phyloP scores from a whole-genome alignment of 2,329 filamentous ascomycete species.

The Diaporthe vaccinii region DNA sequence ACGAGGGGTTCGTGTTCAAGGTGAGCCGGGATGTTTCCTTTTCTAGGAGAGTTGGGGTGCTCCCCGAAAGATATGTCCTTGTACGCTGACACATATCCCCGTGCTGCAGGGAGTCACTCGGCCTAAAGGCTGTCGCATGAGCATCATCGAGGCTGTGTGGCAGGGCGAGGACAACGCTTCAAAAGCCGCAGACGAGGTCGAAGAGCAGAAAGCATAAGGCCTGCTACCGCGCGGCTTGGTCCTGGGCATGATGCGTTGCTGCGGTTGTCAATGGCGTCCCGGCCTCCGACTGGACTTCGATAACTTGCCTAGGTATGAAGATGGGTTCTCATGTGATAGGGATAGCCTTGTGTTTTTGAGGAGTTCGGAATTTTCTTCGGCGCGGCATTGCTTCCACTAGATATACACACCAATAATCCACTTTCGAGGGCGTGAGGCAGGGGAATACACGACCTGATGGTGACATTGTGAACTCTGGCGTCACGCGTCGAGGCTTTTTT shows the following conservation, averaged over 20 bases:
- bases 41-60: too few relatives aligned
- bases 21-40: conserved; percentile 41
- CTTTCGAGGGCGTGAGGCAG: background rate
- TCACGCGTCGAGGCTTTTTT: background rate
- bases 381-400: background rate
- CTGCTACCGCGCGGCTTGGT: background rate
- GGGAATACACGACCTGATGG: background rate
- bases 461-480: background rate
- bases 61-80: too few relatives aligned
- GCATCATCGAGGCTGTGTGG: conserved; percentile 54
- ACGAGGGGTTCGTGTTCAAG: conserved; percentile 54
- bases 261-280: background rate
- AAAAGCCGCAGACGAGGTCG: background rate
- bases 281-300: too few relatives aligned
- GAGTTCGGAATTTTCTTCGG: background rate
- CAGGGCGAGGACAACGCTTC: conserved; percentile 40
- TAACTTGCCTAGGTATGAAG: background rate
- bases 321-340: background rate
- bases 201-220: background rate
- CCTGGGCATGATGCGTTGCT: background rate
- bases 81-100: background rate
- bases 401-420: background rate
- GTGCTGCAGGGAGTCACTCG: conserved; percentile 46
- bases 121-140: conserved; percentile 50
- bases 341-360: conserved; percentile 3